These are phyloP conservation scores for Glycine latifolia DNA, from an alignment of 306 rosid genomes.

Conservation along the genomic window DNA sequence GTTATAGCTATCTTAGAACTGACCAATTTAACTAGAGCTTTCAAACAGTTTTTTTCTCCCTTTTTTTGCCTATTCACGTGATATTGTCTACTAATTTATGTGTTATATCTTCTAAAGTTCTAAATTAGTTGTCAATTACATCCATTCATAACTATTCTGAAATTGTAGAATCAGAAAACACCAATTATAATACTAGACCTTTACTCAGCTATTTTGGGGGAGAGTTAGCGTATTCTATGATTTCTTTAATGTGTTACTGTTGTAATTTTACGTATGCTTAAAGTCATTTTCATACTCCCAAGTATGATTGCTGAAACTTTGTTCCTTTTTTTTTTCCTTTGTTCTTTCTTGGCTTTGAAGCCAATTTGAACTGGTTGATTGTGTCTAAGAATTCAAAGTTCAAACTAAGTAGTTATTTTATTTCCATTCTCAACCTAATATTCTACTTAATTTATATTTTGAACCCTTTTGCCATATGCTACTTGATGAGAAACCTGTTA, in stretches of 20 bases:
- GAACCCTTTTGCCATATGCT: background rate
- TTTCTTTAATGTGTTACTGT: constrained; percentile 23
- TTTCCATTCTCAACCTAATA: constrained; percentile 1
- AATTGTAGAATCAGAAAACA: constrained; percentile 6
- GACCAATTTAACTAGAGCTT: too few species aligned
- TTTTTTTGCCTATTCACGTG: too few species aligned
- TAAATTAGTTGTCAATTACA: too few species aligned
- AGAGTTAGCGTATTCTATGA: constrained; percentile 8
- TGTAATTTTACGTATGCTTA: background rate
- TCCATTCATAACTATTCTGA: background rate
- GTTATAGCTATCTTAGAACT: too few species aligned
- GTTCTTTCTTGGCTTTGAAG: constrained; percentile 28
- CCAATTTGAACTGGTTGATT: constrained; percentile 23
- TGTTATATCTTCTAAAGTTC: too few species aligned
- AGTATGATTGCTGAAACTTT: background rate
- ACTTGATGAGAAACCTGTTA: constrained; percentile 2
- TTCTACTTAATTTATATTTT: background rate
- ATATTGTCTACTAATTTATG: too few species aligned
- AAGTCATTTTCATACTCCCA: constrained; percentile 21
- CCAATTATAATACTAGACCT: background rate
- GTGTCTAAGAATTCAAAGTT: constrained; percentile 10
- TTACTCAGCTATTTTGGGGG: background rate
- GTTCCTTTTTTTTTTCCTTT: background rate
- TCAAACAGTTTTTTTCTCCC: too few species aligned
- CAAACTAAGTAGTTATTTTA: background rate